phyloP scores from a whole-genome alignment of 306 rosid genomes.

The Casuarina cunninghamiana region DNA sequence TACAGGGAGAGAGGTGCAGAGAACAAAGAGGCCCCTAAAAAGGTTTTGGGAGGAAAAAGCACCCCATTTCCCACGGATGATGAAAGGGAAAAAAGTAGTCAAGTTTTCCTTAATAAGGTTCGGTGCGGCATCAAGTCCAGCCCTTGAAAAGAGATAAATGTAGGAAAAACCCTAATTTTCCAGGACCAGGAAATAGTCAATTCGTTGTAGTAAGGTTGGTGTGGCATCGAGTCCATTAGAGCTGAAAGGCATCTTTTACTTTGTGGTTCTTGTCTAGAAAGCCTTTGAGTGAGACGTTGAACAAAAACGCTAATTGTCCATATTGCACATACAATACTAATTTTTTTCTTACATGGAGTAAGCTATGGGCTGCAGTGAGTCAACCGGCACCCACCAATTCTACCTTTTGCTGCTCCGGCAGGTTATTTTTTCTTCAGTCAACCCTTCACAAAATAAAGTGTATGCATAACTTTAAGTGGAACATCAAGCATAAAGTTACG shows the following conservation, averaged over 20 bases:
- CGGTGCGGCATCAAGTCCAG: neutral
- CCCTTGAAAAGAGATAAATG: neutral
- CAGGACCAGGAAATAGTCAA: neutral
- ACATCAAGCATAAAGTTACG: neutral
- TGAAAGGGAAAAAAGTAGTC: neutral
- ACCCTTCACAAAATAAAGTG: neutral
- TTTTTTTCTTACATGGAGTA: neutral
- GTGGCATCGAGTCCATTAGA: constrained; percentile 55
- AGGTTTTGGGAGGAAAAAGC: neutral
- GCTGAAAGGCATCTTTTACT: constrained; percentile 52
- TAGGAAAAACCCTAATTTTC: neutral
- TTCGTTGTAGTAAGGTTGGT: constrained; percentile 26
- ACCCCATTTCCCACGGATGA: neutral
- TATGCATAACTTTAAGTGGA: neutral
- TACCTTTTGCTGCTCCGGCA: neutral
- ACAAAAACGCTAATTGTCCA: constrained; percentile 9
- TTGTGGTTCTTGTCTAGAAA: constrained; percentile 29
- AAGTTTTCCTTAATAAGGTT: constrained; percentile 7
- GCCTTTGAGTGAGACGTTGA: constrained; percentile 46
- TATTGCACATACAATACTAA: neutral
- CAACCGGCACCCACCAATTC: constrained; percentile 18
- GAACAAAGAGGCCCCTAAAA: neutral
- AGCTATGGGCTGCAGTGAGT: neutral
- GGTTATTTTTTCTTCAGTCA: neutral
- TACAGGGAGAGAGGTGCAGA: neutral